Base-by-base conservation (phyloP, 75 land plant species). In the Cupressus sempervirens region DNA sequence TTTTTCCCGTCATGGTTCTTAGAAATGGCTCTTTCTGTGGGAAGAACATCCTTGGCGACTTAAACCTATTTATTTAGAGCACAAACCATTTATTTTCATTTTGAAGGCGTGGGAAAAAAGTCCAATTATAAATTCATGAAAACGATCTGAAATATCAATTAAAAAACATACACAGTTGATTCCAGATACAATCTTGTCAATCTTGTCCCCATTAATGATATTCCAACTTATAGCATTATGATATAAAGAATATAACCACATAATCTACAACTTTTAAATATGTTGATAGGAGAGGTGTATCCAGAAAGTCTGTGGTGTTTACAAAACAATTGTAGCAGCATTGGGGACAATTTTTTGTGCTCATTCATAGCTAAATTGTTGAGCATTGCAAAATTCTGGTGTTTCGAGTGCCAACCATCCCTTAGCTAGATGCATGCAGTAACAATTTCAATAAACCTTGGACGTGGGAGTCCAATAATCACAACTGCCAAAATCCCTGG, bases 1-100 rank as follows among this genome's bases (percentile, higher is more conserved):
- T 34, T 84, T 97, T 97, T 73, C 99, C 99, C 26, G 93, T 92
- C 41, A 92, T 72, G 52, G 98, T 97, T 38, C 84, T 7, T 46
- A 95, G 93, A 84, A 95, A 97, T 23, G 93, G 89, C 84, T 90
- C 88, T 82, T 74, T 86, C 93, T 89, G 89, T 35, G 68, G 23
- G 29, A 93, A 73, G 83, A 88, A 92, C 38, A 72, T 53, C 86
- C 88, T 97, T 48, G 99, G 99, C 41, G 93, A 84, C 83, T 97
- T 97, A 86, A 92, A 97, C 89, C 99, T 97, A 90, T 84, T 88
- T 20, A n/a, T n/a, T n/a, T n/a, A 29, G 18, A 52, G 54, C 48
- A 85, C 15, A 53, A 50, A 7, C 26, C 65, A 76, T 30, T 41
- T 54, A n/a, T n/a, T n/a, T n/a, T n/a, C n/a, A n/a, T n/a, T n/a